Base-by-base conservation (phyloP, 108 stramenopile genomes). In the Craspedostauros australis region DNA sequence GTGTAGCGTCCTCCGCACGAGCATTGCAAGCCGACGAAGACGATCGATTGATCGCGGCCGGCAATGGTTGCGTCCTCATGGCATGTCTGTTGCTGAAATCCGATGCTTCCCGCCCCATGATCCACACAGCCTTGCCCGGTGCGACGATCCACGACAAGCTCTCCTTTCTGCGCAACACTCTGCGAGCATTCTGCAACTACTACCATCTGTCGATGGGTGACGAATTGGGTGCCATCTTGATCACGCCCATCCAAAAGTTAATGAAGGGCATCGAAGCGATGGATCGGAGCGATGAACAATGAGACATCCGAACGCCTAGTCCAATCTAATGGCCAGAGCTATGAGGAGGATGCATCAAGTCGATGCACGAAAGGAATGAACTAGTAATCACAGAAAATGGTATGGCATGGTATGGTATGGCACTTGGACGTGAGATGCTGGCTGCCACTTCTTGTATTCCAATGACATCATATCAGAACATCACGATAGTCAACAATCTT, bases 181-280 rank as follows among this genome's bases (percentile, higher is more conserved):
- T 92, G 29, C 83, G 81, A 26, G 86, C 86, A 4, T 88, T 88
- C 40, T 86, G 86, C 62, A 92, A 92, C 51, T 86, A 79, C 43
- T 88, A 88, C 50, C 82, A 85, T 40, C 79, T 69, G 40, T 76
- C 84, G 2, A 62, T 92, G 27, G 90, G 90, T 6, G 77, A 80
- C 36, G 57, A 60, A 36, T 52, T 92, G 49, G 84, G 84, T 67
- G 75, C 88, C 11, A 86, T 86, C 6, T 64, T 92, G 21, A 64
- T 88, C 25, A 72, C 75, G 38, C 90, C 90, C 14, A 75, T 92
- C 9, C 57, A 79, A 23, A 72, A 73, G 53, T 45, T 92, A 42
- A 92, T 92, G 32, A 30, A 53, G 4, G 72, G 64, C 11, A 56
- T 88, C 31, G 63, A 45, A 15, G 60, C 60, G 21, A 28, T 60